Conservation (phyloP, 768 basidiomycete species). For the Auriscalpium vulgare region DNA sequence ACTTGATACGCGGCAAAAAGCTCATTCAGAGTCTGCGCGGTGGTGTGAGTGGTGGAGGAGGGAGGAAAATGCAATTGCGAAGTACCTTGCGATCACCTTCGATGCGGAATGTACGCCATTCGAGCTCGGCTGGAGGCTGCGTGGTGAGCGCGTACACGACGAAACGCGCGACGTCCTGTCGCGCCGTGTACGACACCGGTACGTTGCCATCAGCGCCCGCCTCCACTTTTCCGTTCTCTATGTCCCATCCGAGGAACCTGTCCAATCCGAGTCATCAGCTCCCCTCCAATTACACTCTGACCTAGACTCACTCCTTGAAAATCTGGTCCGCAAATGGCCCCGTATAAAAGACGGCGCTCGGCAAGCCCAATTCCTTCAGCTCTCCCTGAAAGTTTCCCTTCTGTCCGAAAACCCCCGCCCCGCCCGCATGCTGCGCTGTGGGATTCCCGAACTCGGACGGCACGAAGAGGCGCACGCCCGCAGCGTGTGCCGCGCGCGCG, state of each 20-base stretch:
- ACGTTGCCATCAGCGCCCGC: constrained; percentile 14
- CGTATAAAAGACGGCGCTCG: constrained; percentile 12
- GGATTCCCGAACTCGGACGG: constrained; percentile 23
- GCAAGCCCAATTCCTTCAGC: constrained; percentile 6
- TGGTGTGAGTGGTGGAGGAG: background rate
- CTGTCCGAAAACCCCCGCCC: constrained; percentile 1
- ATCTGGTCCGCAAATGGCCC: constrained; percentile 9
- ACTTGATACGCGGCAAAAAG: constrained; percentile 12
- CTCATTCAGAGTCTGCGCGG: constrained; percentile 13
- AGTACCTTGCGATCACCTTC: constrained; percentile 8
- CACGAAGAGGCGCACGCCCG: constrained; percentile 23
- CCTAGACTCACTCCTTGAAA: constrained; percentile 3
- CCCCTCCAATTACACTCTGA: background rate
- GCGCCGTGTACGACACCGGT: constrained; percentile 12
- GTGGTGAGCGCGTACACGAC: constrained; percentile 11
- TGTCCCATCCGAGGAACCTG: constrained; percentile 4
- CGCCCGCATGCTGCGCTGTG: constrained; percentile 3
- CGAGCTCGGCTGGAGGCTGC: constrained; percentile 7
- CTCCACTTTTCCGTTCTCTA: constrained; percentile 8
- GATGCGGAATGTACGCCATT: constrained; percentile 3
- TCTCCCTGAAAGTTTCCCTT: constrained; percentile 1
- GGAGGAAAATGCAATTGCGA: background rate
- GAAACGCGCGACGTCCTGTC: constrained; percentile 12
- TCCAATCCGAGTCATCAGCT: background rate
- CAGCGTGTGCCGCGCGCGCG: constrained; percentile 17